These are phyloP conservation scores for Platanus orientalis DNA, from an alignment of 164 flowering plant species.

Conservation along the genomic window DNA sequence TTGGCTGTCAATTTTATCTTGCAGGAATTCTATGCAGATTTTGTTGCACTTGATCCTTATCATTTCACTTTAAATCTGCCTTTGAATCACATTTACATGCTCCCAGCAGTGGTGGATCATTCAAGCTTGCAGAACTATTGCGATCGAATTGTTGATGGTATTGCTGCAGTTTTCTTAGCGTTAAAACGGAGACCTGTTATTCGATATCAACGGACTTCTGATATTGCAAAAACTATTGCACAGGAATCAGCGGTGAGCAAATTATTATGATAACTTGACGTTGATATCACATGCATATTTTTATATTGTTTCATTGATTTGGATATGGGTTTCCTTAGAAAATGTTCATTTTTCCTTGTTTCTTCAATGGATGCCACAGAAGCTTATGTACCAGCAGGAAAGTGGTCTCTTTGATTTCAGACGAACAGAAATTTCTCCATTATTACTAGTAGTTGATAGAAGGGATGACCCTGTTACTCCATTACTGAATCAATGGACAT, in stretches of 20 bases:
- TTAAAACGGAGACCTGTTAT: slow-evolving; percentile 86
- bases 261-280: neutral
- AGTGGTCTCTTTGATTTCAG: slow-evolving; percentile 97
- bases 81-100: slow-evolving; percentile 81
- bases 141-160: slow-evolving; percentile 88
- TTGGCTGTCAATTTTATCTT: slow-evolving; percentile 15
- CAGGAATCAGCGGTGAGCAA: slow-evolving; percentile 76
- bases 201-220: slow-evolving; percentile 88
- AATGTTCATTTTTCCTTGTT: slow-evolving; percentile 1
- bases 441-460: slow-evolving; percentile 78
- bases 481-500: slow-evolving; percentile 94
- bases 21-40: slow-evolving; percentile 97
- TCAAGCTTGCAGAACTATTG: slow-evolving; percentile 62
- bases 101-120: slow-evolving; percentile 87
- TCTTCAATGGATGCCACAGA: slow-evolving; percentile 43
- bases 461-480: slow-evolving; percentile 98
- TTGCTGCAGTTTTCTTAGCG: slow-evolving; percentile 80
- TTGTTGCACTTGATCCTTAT: slow-evolving; percentile 77
- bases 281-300: slow-evolving; percentile 1
- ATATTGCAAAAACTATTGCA: slow-evolving; percentile 86
- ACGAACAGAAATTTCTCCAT: slow-evolving; percentile 80
- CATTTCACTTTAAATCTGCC: slow-evolving; percentile 73
- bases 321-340: neutral
- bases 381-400: slow-evolving; percentile 92
- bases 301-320: neutral